Base-by-base conservation (phyloP, 2,329 filamentous ascomycete genomes). In the Davidsoniella virescens region DNA sequence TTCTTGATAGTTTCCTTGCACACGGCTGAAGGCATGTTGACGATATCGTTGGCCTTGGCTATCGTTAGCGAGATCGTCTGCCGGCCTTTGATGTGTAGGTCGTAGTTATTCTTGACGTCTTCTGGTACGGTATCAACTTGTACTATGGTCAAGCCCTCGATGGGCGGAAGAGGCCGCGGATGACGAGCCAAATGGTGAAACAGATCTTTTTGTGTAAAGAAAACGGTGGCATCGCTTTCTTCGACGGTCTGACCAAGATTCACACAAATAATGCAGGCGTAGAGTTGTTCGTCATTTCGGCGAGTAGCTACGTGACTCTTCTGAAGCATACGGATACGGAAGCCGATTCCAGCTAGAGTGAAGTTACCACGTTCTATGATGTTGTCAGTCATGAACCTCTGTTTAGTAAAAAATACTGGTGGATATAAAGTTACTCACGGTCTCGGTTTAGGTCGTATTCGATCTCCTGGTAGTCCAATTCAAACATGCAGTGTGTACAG, bases 181-280 rank as follows among this genome's bases (percentile, higher is more conserved):
- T 78, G 74, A 3, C 72, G 67, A 3, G 71, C 64, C 49, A 77
- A 60, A 56, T 78, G 74, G 16, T 64, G 60, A 52, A 76, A 75
- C 3, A 77, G 64, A 44, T 72, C 65, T 52, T 67, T 68, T 44
- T 72, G 69, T 43, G 60, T 70, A 57, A 74, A 72, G 59, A 77
- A 77, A 7, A 77, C 70, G 0, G 74, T 77, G 2, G 73, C 68
- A 44, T 78, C 74, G 55, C 70, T 71, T 50, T 71, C 67, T 45
- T 76, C 70, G 2, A 68, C 59, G 0, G 72, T 75, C n/a, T 58
- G 63, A 0, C 71, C 71, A 16, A 63, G 54, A 4, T 70, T 65
- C 3, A 75, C 62, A 57, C 74, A 78, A 56, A 78, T 76, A 1
- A 73, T 55, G 54, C 74, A 78, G 2, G 64, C 72, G 56, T 74